Evolutionary conservation across 2,329 filamentous ascomycete genomes (phyloP), one percentile per base, ranked within the genome.

Genomic region (Nemania abortiva): DNA sequence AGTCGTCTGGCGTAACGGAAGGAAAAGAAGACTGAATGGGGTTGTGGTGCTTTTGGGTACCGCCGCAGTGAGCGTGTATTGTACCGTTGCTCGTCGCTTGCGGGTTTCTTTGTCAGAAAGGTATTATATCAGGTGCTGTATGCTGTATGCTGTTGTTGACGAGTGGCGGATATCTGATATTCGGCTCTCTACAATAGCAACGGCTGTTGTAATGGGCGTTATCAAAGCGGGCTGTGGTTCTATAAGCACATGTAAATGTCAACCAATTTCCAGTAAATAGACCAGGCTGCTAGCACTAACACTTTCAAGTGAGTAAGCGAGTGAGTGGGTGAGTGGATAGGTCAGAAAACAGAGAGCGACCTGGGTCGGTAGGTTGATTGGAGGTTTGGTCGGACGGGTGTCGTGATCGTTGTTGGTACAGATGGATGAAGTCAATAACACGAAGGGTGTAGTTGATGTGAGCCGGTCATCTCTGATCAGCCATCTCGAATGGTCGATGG

Each of bases 391-490:
- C 18, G 15, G 63, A 63, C 15, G 24, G 29, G 29, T 37, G 31
- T 5, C 7, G 11, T 39, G 47, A 24, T 45, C 42, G 60, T 37
- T 66, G 68, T 69, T 71, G 68, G 63, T 72, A 71, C 70, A 63
- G 57, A 50, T n/a, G 68, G 62, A 66, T 62, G 53, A 58, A 57
- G 55, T 66, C 13, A 27, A 27, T 27, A 63, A 59, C 6, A 37
- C 2, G 52, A 55, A 62, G 47, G n/a, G 39, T 45, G 20, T 63
- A 24, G 13, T 68, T 58, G 54, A 62, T 63, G 53, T 70, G 61
- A 65, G 68, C 15, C 34, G 53, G 71, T 76, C 73, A 76, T 73
- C 67, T 73, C 73, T 65, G 69, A 74, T 74, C 66, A 71, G 72
- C 74, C 74, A 77, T 76, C 63, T 72, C 74, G 70, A 68, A 68